phyloP scores from a whole-genome alignment of 768 basidiomycete species.

The Suillus brevipes region DNA sequence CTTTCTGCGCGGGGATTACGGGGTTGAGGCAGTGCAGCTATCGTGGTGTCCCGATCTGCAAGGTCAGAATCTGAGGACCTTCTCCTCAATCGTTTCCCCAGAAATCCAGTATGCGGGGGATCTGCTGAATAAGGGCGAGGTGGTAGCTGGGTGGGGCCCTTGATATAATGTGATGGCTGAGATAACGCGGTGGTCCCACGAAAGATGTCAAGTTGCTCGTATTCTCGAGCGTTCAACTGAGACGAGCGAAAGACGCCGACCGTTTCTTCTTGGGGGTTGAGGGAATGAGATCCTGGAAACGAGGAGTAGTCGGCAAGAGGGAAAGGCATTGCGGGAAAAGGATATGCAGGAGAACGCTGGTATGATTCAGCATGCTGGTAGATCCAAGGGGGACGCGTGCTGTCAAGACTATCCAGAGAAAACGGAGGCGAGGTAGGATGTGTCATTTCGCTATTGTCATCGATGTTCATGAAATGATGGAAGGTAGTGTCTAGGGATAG shows the following conservation, averaged over 20 bases:
- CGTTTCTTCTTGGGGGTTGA: background rate
- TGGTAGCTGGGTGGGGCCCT: background rate
- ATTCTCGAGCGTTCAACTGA: background rate
- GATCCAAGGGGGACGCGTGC: background rate
- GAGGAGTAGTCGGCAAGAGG: background rate
- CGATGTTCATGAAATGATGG: background rate
- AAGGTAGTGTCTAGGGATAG: conserved; percentile 1
- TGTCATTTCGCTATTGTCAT: background rate
- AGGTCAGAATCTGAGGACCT: background rate
- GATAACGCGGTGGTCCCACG: background rate
- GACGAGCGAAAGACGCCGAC: background rate
- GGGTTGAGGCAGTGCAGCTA: background rate
- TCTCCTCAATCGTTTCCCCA: conserved; percentile 6
- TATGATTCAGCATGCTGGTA: background rate
- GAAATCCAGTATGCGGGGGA: background rate
- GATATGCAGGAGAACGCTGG: background rate
- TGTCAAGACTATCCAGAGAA: background rate
- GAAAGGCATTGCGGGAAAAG: background rate
- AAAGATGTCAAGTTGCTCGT: background rate
- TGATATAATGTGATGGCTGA: background rate
- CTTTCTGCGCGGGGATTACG: background rate
- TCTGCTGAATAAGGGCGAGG: conserved; percentile 2
- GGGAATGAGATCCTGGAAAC: background rate
- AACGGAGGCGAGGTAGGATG: conserved; percentile 2
- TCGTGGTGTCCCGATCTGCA: background rate